These are phyloP conservation scores for Populus trichocarpa DNA, from an alignment of 441 rosid species.

Conservation along the genomic window DNA sequence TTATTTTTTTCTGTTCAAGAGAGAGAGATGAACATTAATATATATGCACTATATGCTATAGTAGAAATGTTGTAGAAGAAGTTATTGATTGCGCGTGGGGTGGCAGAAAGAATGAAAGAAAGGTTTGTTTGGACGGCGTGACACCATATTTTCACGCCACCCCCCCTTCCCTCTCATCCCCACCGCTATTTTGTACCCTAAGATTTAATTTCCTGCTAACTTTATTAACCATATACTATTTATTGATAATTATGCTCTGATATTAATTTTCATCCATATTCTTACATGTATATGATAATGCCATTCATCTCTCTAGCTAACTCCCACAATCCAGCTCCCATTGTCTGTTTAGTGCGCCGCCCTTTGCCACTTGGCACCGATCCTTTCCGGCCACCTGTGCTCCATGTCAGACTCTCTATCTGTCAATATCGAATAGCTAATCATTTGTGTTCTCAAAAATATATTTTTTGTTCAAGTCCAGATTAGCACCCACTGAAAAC, in stretches of 20 bases:
- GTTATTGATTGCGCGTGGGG: slow-evolving; percentile 87
- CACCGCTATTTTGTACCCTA: slow-evolving; percentile 54
- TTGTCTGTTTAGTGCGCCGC: slow-evolving; percentile 77
- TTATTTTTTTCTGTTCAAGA: neutral
- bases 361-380: slow-evolving; percentile 42
- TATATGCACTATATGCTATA: slow-evolving; percentile 14
- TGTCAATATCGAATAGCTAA: slow-evolving; percentile 43
- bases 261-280: neutral
- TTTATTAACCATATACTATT: neutral
- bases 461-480: neutral
- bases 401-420: slow-evolving; percentile 31
- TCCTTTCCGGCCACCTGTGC: slow-evolving; percentile 30
- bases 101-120: slow-evolving; percentile 45
- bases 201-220: slow-evolving; percentile 20
- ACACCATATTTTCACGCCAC: slow-evolving; percentile 65
- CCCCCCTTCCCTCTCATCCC: slow-evolving; percentile 15
- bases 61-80: slow-evolving; percentile 16
- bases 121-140: slow-evolving; percentile 93
- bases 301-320: slow-evolving; percentile 9
- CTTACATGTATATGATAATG: neutral
- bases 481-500: slow-evolving; percentile 25
- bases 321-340: slow-evolving; percentile 49
- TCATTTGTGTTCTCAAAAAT: slow-evolving; percentile 30
- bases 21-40: slow-evolving; percentile 5
- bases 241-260: neutral